Base-by-base conservation (phyloP, 2,329 filamentous ascomycete genomes). In the Fusarium vanettenii region DNA sequence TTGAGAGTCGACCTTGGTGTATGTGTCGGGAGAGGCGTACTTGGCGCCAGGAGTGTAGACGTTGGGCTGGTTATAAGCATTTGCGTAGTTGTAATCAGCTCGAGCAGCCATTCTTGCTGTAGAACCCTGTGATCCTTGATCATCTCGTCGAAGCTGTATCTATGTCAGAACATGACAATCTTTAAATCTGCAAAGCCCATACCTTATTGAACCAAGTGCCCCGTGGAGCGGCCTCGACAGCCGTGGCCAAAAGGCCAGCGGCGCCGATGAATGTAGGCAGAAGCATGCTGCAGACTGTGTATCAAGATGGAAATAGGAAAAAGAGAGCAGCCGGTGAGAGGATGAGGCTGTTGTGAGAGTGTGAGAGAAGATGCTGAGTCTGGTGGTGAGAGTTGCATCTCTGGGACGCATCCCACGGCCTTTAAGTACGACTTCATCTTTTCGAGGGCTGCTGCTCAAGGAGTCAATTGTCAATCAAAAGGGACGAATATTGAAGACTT, bases 171-270 rank as follows among this genome's bases (percentile, higher is more conserved):
- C 10, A 7, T 22, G 14, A 14, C 62, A 16, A 10, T 60, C 10
- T 10, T 4, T 33, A 6, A 27, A 35, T 29, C 64, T 4, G 13
- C 22, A 14, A 37, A 25, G 5, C 20, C 52, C 69, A 62, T 74
- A 80, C 78, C 70, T 71, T 57, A 33, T 67, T 43, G 25, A 66
- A 70, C 55, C 67, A 69, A 31, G 60, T 56, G 22, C 71, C 75
- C 27, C 73, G 71, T 25, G 76, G 79, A 59, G 78, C 78, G 16
- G 79, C 80, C 41, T 81, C 76, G 33, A 67, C 80, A 9, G 64
- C 68, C 16, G 78, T 66, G 43, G 69, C 71, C 37, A 80, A 66
- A 50, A 82, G 75, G 73, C 79, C 78, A 52, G 74, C 63, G 60
- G 76, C 77, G 60, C 79, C 72, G 64, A 80, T 37, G 37, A 80